Percentiles rank a stretch among this genome's conserved stretches.
phyloP scores from a whole-genome alignment of 306 rosid genomes.

The Dicorynia guianensis region DNA sequence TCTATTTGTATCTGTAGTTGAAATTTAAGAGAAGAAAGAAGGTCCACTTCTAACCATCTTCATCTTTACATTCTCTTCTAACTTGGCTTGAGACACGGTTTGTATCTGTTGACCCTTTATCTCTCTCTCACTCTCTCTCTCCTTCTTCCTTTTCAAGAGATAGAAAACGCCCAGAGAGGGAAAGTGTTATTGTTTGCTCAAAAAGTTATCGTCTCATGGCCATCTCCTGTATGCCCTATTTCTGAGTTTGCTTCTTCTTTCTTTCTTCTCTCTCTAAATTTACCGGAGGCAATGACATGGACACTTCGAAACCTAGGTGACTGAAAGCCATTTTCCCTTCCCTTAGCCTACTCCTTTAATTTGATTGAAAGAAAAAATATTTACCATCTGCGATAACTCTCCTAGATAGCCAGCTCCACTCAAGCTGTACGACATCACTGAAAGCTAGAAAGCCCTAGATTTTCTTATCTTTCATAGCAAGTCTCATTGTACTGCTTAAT shows the following conservation, averaged over 20 bases:
- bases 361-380: background rate
- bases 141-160: slow-evolving; percentile 46
- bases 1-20: slow-evolving; percentile 21
- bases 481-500: background rate
- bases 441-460: slow-evolving; percentile 18
- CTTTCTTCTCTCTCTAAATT: slow-evolving; percentile 21
- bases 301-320: background rate
- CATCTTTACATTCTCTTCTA: slow-evolving; percentile 14
- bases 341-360: background rate
- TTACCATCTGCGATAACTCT: background rate
- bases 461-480: background rate
- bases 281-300: slow-evolving; percentile 5
- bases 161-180: slow-evolving; percentile 40
- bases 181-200: slow-evolving; percentile 42
- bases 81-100: slow-evolving; percentile 5
- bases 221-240: slow-evolving; percentile 37
- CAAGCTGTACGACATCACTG: background rate
- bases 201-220: slow-evolving; percentile 33
- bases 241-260: slow-evolving; percentile 30
- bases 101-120: background rate
- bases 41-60: slow-evolving; percentile 23
- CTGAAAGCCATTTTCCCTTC: background rate
- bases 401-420: background rate
- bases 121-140: slow-evolving; percentile 19
- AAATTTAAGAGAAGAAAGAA: background rate